These are phyloP conservation scores for Hyaloscypha hepaticicola DNA, from an alignment of 495 filamentous ascomycete genomes.

Conservation along the genomic window DNA sequence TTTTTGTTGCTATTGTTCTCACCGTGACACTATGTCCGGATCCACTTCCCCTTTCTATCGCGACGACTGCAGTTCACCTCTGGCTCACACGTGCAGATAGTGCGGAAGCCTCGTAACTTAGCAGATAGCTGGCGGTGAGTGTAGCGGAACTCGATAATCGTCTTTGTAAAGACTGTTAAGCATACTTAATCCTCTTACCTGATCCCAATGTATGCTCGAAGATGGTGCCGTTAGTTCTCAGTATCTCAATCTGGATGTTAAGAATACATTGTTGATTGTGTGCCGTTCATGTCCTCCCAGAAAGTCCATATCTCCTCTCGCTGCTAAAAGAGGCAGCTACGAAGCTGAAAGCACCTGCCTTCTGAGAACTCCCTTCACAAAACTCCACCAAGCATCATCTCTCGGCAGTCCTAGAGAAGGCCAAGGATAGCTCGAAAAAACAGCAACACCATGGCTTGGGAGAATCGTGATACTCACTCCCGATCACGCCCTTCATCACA, in stretches of 20 bases:
- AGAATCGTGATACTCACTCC: no score
- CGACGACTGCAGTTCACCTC: not conserved
- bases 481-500: no score
- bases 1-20: not conserved
- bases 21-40: not conserved
- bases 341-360: not conserved
- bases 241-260: no score
- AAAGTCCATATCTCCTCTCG: not conserved
- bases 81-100: not conserved
- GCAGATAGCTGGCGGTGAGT: not conserved
- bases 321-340: not conserved
- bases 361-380: no score
- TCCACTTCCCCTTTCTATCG: not conserved
- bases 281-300: not conserved
- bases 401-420: no score
- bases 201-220: not conserved
- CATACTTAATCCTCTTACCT: not conserved
- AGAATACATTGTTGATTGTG: no score
- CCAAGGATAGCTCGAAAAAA: no score
- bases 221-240: not conserved
- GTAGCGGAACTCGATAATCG: not conserved
- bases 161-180: not conserved
- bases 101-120: not conserved
- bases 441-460: no score
- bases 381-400: no score